Conservation (phyloP, 371 early-diverging fungal species). For the Mortierella sp. region DNA sequence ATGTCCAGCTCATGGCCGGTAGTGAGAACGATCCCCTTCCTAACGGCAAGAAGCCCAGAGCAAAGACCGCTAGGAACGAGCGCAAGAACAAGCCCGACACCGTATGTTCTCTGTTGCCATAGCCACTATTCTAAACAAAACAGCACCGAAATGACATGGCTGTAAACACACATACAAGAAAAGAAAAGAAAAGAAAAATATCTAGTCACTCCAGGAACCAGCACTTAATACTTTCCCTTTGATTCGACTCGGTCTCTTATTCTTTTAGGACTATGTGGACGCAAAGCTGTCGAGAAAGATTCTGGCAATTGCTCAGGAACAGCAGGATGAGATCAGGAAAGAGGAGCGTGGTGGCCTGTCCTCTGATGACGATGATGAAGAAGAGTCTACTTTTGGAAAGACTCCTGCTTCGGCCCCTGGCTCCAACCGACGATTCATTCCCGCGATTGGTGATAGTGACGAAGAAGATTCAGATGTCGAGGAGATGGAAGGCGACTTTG, state of each 20-base stretch:
- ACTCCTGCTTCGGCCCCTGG: constrained; percentile 15
- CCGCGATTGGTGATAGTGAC: constrained; percentile 49
- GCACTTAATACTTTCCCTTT: neutral
- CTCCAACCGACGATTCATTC: constrained; percentile 27
- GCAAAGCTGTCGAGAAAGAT: constrained; percentile 91
- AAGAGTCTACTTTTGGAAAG: constrained; percentile 38
- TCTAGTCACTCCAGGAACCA: neutral
- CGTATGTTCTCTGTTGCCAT: constrained; percentile 12
- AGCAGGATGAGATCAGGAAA: constrained; percentile 88
- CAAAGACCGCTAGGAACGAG: constrained; percentile 68
- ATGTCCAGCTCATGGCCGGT: constrained; percentile 67
- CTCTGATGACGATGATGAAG: constrained; percentile 54
- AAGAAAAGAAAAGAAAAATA: neutral
- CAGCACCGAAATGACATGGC: too few relatives aligned
- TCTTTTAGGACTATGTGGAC: constrained; percentile 81
- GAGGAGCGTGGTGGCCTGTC: constrained; percentile 52
- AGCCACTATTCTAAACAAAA: neutral
- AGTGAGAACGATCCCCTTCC: constrained; percentile 64
- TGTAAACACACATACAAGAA: too few relatives aligned
- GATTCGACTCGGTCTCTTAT: neutral
- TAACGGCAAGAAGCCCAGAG: constrained; percentile 57
- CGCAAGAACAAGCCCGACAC: constrained; percentile 62
- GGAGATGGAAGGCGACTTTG: constrained; percentile 67
- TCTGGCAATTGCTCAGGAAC: constrained; percentile 86
- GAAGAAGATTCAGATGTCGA: constrained; percentile 60